Base-by-base conservation (phyloP, 768 basidiomycete species). In the Lentinula boryana region DNA sequence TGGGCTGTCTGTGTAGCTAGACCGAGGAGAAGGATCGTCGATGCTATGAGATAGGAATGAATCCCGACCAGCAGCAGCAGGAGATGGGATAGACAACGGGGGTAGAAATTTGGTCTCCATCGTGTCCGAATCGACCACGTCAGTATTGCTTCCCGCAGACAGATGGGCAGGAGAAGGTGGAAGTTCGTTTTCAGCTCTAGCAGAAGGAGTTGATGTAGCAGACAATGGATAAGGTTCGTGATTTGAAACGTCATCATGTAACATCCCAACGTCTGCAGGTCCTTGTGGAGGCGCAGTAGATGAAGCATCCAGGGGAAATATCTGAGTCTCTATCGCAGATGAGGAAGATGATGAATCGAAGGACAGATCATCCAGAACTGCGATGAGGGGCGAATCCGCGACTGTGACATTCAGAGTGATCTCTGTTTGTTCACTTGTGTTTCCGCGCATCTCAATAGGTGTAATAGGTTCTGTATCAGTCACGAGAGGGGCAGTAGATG, bases 1-100 rank as follows among this genome's bases (percentile, higher is more conserved):
- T 5, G 76, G 72, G 60, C 73, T 76, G n/a, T 56, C 55, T 7
- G 55, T 56, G 18, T 40, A 27, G 16, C 55, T 56, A n/a, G 55
- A 56, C 3, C 55, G 36, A 41, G 23, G 36, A 32, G 55, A 56
- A n/a, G 70, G 71, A 62, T 78, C 77, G 48, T 74, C 68, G 71
- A 77, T 75, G 66, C 68, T 68, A 0, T 75, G 74, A 5, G 58
- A 52, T 27, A 60, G 44, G 36, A 60, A 52, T 10, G 58, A 60
- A 31, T 60, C 50, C 1, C 58, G 15, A 7, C 15, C n/a, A 21
- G 31, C 18, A 43, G 27, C 4, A 27, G 36, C 49, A 13, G 38
- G 13, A n/a, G 50, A 41, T 21, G 58, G 58, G 50, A 41, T 27
- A 33, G 50, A 52, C 10, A 40, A 41, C 21, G 36, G 35, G 10